Evolutionary conservation across 352 stramenopile species (phyloP).

Genomic region (Phytophthora brassicae): DNA sequence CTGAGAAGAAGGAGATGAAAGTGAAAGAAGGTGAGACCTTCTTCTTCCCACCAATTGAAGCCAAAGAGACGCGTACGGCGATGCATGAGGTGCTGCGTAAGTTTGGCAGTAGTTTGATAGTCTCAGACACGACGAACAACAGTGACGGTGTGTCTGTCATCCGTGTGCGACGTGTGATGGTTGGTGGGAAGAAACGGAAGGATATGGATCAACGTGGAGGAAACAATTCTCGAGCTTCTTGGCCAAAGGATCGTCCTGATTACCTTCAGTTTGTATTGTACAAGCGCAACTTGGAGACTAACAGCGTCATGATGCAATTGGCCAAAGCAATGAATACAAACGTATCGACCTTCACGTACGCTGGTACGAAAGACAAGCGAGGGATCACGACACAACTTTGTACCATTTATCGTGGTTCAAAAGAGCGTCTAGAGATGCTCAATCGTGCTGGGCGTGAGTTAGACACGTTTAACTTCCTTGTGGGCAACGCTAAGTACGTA

Average conservation of each 20-base stretch:
- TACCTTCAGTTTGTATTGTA: conserved; percentile 96
- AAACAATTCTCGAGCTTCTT: conserved; percentile 33
- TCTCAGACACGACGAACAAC: conserved; percentile 88
- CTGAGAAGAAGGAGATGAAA: not conserved
- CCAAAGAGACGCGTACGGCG: conserved; percentile 83
- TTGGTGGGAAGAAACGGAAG: conserved; percentile 85
- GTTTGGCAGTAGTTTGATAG: conserved; percentile 57
- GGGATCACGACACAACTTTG: conserved; percentile 95
- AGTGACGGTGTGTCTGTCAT: conserved; percentile 58
- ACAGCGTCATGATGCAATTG: conserved; percentile 81
- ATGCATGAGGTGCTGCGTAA: conserved; percentile 88
- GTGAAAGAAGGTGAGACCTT: conserved; percentile 42
- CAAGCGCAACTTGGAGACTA: conserved; percentile 97
- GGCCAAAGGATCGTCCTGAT: conserved; percentile 76
- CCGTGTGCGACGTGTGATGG: conserved; percentile 80
- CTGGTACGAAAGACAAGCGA: conserved; percentile 97
- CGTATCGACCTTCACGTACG: conserved; percentile 86
- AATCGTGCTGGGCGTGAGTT: conserved; percentile 68
- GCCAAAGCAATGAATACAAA: conserved; percentile 73
- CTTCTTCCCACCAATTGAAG: conserved; percentile 70
- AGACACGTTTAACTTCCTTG: conserved; percentile 87
- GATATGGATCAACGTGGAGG: conserved; percentile 64
- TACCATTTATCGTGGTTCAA: conserved; percentile 84
- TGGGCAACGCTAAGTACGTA: conserved; percentile 94
- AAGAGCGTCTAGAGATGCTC: conserved; percentile 78